Percentiles rank a stretch among this genome's conserved stretches.
Conservation (phyloP, 2,329 filamentous ascomycete species). For the Scleromitrula shiraiana region DNA sequence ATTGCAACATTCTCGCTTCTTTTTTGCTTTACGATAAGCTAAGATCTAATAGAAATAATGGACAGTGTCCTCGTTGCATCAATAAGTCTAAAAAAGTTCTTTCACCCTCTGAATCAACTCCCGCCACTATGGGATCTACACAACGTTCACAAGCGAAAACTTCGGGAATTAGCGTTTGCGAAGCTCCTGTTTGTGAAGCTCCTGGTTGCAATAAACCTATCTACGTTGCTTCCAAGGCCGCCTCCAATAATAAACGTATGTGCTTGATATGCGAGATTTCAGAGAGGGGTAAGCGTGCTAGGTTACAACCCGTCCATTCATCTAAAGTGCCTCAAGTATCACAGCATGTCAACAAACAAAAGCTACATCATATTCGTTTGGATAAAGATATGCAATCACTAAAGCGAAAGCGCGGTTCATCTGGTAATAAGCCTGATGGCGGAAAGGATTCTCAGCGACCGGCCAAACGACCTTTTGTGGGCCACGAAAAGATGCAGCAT, state of each 20-base stretch:
- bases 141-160: not conserved
- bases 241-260: not conserved
- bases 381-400: conserved; percentile 15
- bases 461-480: not conserved
- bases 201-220: not conserved
- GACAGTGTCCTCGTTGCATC: conserved; percentile 3
- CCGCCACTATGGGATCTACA: too few relatives aligned
- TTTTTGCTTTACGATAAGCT: not conserved
- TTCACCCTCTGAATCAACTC: too few relatives aligned
- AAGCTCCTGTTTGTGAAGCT: too few relatives aligned
- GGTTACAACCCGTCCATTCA: not conserved
- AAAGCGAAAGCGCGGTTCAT: conserved; percentile 11
- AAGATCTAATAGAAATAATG: not conserved
- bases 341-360: conserved; percentile 15
- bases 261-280: conserved; percentile 2
- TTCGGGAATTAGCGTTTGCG: not conserved
- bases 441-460: not conserved
- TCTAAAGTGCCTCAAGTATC: not conserved
- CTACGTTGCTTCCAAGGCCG: not conserved
- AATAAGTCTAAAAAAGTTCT: conserved; percentile 2
- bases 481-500: not conserved
- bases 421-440: conserved; percentile 5
- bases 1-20: too few relatives aligned
- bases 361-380: conserved; percentile 16
- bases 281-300: not conserved